These are phyloP conservation scores for Cystobasidium ongulense DNA, from an alignment of 768 basidiomycete species.

Conservation along the genomic window DNA sequence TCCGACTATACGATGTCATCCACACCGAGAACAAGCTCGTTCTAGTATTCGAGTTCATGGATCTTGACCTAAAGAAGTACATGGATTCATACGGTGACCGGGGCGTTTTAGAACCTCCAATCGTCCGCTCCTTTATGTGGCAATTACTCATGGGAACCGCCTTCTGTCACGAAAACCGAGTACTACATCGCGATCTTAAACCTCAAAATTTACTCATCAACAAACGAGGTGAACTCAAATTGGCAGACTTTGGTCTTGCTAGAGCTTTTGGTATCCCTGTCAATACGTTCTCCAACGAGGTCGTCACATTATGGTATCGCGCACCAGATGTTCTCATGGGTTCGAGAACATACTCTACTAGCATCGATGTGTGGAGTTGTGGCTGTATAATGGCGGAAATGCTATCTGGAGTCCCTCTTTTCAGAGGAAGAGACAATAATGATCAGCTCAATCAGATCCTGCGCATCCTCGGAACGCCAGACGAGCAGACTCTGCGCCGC, in stretches of 20 bases:
- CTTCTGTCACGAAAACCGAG: conserved; percentile 97
- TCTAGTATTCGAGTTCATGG: conserved; percentile 96
- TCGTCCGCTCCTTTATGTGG: conserved; percentile 92
- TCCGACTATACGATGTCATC: conserved; percentile 95
- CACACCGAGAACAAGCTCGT: conserved; percentile 97
- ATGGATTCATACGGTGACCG: conserved; percentile 98
- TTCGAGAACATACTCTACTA: conserved; percentile 92
- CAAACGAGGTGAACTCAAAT: conserved; percentile 87
- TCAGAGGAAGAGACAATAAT: conserved; percentile 91
- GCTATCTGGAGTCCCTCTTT: conserved; percentile 94
- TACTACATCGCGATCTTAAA: conserved; percentile 93
- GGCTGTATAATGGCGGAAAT: conserved; percentile 99
- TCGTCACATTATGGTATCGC: conserved; percentile 97
- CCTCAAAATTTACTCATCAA: conserved; percentile 98
- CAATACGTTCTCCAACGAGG: conserved; percentile 98
- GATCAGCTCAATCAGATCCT: conserved; percentile 98
- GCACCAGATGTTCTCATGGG: conserved; percentile 96
- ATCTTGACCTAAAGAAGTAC: conserved; percentile 96
- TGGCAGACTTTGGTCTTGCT: conserved; percentile 96
- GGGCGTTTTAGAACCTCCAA: conserved; percentile 73
- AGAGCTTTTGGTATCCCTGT: conserved; percentile 97
- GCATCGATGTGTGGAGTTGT: conserved; percentile 97
- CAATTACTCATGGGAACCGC: conserved; percentile 94
- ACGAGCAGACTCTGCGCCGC: conserved; percentile 75
- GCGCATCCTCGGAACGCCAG: conserved; percentile 90